Conservation (phyloP, 768 basidiomycete genomes). For the Tricholoma furcatifolium region DNA sequence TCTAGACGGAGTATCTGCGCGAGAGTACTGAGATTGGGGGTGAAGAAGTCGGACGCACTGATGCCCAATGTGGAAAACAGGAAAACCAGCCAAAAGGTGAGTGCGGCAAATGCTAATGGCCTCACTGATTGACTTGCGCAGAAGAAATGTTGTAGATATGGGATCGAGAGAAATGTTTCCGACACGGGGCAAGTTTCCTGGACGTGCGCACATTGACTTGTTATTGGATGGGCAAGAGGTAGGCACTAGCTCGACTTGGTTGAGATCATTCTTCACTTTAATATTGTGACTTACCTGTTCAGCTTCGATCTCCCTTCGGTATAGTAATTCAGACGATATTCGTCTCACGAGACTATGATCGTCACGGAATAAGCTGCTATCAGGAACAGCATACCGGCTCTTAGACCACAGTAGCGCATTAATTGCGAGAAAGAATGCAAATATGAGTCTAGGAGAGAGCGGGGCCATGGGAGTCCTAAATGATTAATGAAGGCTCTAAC, state of each 20-base stretch:
- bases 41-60: slow-evolving; percentile 96
- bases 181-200: slow-evolving; percentile 52
- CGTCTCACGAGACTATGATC: slow-evolving; percentile 41
- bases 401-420: slow-evolving; percentile 69
- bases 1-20: slow-evolving; percentile 82
- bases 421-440: slow-evolving; percentile 50
- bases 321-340: slow-evolving; percentile 35
- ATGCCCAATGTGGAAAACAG: slow-evolving; percentile 96
- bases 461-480: slow-evolving; percentile 41
- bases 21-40: slow-evolving; percentile 91
- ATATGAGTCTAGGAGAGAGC: slow-evolving; percentile 44
- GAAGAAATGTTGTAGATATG: slow-evolving; percentile 71
- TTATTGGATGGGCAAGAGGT: slow-evolving; percentile 53
- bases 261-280: background rate
- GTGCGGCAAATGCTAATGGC: slow-evolving; percentile 57
- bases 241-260: slow-evolving; percentile 48
- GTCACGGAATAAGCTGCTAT: slow-evolving; percentile 21
- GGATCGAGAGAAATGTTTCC: slow-evolving; percentile 65
- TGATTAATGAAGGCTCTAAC: slow-evolving; percentile 11
- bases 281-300: slow-evolving; percentile 25
- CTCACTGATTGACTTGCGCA: slow-evolving; percentile 57
- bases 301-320: slow-evolving; percentile 13
- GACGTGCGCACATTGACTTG: slow-evolving; percentile 68
- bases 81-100: slow-evolving; percentile 82
- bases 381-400: slow-evolving; percentile 43